Conservation (phyloP, 257 asterid genomes). For the Forsythia viridissima region DNA sequence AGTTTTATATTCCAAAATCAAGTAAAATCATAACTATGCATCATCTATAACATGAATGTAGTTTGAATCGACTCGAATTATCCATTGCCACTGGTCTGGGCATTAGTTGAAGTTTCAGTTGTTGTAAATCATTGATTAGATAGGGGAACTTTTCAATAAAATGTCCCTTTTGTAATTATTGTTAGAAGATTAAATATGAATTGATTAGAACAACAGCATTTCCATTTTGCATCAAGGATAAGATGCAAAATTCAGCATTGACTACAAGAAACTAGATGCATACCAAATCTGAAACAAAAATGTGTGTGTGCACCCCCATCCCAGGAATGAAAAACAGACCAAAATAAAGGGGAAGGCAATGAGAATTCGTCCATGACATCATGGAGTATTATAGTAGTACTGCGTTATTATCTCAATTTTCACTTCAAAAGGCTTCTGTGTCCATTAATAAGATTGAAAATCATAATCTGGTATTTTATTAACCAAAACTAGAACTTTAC, state of each 20-base stretch:
- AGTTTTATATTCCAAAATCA: not conserved
- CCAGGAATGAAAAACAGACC: no score
- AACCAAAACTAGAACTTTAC: no score
- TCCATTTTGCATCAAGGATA: not conserved
- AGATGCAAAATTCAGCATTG: not conserved
- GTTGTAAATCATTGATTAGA: not conserved
- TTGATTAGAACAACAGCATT: no score
- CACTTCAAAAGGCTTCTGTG: not conserved
- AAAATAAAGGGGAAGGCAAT: no score
- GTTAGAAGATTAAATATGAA: no score
- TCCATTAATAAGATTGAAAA: no score
- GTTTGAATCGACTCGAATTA: not conserved
- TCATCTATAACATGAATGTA: not conserved
- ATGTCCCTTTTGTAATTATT: no score
- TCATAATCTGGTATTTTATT: no score
- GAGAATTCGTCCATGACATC: not conserved
- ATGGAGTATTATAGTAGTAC: not conserved
- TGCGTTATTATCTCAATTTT: not conserved
- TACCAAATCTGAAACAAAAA: not conserved
- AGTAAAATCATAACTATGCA: not conserved
- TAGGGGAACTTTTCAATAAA: not conserved
- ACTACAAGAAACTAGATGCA: not conserved
- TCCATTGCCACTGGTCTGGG: not conserved
- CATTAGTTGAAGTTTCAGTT: not conserved
- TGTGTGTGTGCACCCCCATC: not conserved